Evolutionary conservation across 1,139 yeast species (phyloP), one percentile per base, ranked within the genome.

Genomic region (Keqinozyma sinolaborantium): DNA sequence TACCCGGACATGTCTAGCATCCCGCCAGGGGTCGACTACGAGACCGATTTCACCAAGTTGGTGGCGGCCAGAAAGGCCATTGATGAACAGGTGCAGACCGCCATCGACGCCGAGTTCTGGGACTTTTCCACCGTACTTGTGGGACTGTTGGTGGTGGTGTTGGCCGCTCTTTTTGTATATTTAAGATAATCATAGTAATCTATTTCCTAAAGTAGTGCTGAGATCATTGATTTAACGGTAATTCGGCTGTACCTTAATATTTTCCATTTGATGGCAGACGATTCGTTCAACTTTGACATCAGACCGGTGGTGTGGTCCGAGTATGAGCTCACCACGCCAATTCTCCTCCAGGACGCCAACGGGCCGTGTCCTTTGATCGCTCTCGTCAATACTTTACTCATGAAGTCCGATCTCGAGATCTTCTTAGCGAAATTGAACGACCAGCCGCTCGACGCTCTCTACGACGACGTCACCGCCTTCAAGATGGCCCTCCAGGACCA

Each of bases 341-440:
- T 88, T 23, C 58, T 90, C n/a, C 58, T 86, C 13, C 97, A 90
- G 56, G 85, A 85, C 41, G 68, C 58, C 29, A 86, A 88, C 47
- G 97, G 96, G 0, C 95, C 96, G 0, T 88, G 96, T 50, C 95
- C 96, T 2, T 58, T 90, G 26, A 73, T 88, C n/a, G 90, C 96
- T 0, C 60, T 90, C 26, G 70, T 80, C 31, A 90, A 90, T 51
- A 75, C 88, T 0, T 51, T 87, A 18, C 43, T 79, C n/a, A 49
- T 79, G 16, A 58, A 74, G 3, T 63, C 70, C 24, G 75, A 71
- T 32, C 37, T 64, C 9, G 34, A 41, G 16, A 24, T 33, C 24
- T 39, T 45, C 29, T 40, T 45, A 10, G 39, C 33, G 20, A 34
- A 31, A 3, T 36, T 47, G 9, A 36, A 42, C 26, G 47, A 32